phyloP scores from a whole-genome alignment of 1,139 yeast genomes.

The Suhomyces yuchorum region DNA sequence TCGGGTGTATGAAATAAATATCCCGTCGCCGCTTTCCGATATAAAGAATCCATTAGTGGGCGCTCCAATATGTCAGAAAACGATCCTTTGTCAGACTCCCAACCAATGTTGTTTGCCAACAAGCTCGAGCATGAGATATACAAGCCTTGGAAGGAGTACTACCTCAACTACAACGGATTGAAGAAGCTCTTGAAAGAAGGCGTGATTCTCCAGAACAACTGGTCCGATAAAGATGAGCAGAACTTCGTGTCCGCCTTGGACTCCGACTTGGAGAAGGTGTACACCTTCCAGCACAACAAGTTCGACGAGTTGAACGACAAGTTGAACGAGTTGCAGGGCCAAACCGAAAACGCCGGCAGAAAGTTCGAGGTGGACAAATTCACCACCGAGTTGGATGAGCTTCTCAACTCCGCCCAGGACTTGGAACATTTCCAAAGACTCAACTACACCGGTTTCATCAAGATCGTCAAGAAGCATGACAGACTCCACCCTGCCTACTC shows the following conservation, averaged over 20 bases:
- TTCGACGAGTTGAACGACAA: constrained; percentile 69
- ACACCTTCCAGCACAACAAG: constrained; percentile 74
- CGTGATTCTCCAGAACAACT: constrained; percentile 50
- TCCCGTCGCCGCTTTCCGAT: constrained; percentile 5
- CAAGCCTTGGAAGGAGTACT: constrained; percentile 86
- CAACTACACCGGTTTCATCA: constrained; percentile 91
- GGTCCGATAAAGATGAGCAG: constrained; percentile 62
- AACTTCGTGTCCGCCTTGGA: constrained; percentile 81
- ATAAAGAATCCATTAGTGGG: constrained; percentile 3
- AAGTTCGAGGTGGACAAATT: constrained; percentile 58
- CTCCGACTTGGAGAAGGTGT: constrained; percentile 88
- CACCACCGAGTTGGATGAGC: constrained; percentile 69
- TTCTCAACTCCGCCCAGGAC: constrained; percentile 76
- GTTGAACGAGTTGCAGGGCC: constrained; percentile 61
- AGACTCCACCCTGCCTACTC: constrained; percentile 82
- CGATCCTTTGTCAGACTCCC: constrained; percentile 7
- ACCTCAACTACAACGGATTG: constrained; percentile 75
- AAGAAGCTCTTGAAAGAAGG: constrained; percentile 84
- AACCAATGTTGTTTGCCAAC: constrained; percentile 78
- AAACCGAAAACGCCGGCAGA: constrained; percentile 34
- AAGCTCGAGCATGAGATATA: constrained; percentile 80
- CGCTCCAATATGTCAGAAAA: constrained; percentile 6
- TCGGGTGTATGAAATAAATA: constrained; percentile 5
- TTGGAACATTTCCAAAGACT: constrained; percentile 87
- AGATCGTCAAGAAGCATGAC: constrained; percentile 95